Evolutionary conservation across 1,284 basidiomycete species (phyloP).

Genomic region (Sphaerobolus stellatus): DNA sequence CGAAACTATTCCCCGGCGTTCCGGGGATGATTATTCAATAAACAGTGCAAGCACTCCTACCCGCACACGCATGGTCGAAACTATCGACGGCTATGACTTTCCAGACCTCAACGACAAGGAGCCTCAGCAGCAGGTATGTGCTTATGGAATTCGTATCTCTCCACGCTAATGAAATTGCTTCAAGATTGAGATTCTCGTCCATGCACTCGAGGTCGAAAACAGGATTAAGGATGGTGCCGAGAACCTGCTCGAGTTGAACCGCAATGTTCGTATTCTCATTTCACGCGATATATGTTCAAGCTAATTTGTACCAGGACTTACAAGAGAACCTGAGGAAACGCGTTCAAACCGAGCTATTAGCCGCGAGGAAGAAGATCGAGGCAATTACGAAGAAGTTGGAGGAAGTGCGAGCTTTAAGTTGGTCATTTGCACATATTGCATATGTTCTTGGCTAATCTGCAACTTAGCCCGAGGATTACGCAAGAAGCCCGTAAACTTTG

Average conservation of each 20-base stretch:
- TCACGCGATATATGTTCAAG: conserved; percentile 2
- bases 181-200: conserved; percentile 66
- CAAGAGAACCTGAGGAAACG: conserved; percentile 66
- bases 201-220: conserved; percentile 67
- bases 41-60: neutral
- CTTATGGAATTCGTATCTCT: neutral
- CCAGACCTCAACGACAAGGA: conserved; percentile 49
- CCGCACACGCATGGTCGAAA: conserved; percentile 1
- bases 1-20: conserved; percentile 4
- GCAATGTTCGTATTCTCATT: conserved; percentile 46
- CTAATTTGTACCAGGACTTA: neutral
- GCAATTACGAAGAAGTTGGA: conserved; percentile 63
- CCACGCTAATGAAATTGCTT: neutral
- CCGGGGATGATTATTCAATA: conserved; percentile 4
- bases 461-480: conserved; percentile 33
- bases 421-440: neutral
- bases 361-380: conserved; percentile 71
- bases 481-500: conserved; percentile 21
- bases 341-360: conserved; percentile 75
- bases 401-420: conserved; percentile 14
- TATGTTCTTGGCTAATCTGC: too few species aligned
- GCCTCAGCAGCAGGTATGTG: conserved; percentile 42
- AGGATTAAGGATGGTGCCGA: conserved; percentile 86
- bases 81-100: conserved; percentile 23
- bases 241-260: conserved; percentile 68